Base-by-base conservation (phyloP, 2,329 filamentous ascomycete genomes). In the Epichloe glyceriae region DNA sequence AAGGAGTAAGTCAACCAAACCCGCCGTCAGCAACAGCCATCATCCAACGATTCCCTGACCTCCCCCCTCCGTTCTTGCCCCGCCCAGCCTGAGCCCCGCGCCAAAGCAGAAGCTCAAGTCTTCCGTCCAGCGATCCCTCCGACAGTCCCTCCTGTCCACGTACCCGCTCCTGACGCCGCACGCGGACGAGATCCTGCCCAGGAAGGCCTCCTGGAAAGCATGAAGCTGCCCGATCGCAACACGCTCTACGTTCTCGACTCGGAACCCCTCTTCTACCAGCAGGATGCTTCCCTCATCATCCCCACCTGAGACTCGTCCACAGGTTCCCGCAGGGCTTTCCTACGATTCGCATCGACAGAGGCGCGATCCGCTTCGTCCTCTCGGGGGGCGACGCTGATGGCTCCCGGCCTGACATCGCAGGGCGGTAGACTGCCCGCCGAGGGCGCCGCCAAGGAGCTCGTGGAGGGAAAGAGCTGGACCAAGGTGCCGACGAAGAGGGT, bases 91-190 rank as follows among this genome's bases (percentile, higher is more conserved):
- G 4, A 30, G 26, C 26, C 26, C 26, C 26, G 26, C 85, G 58
- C 83, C 87, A 51, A 95, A 93, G 73, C 88, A 89, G 60, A 97
- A 97, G 76, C 88, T 97, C 70, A 98, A 97, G 73, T 96, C 91
- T 57, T 95, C 89, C 22, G 88, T 88, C 51, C 90, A 96, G 73
- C 87, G 93, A 63, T 80, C 75, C 56, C 83, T 98, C 61, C 87
- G 93, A 60, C 77, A 83, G 62, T 87, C 87, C 62, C 79, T 97
- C 58, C 74, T 93, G 56, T 77, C 88, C 53, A 86, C 86, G 49
- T 96, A 94, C 70, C 93, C 93, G 3, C 79, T 87, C 48, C 84
- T 97, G 48, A 81, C 82, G 58, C 86, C 88, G 1, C 80, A 88
- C 71, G 94, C 96, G 69, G 93, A 98, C 68, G 88, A 94, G 67